Conservation (phyloP, 1,139 yeast genomes). For the Suhomyces chickasaworum region DNA sequence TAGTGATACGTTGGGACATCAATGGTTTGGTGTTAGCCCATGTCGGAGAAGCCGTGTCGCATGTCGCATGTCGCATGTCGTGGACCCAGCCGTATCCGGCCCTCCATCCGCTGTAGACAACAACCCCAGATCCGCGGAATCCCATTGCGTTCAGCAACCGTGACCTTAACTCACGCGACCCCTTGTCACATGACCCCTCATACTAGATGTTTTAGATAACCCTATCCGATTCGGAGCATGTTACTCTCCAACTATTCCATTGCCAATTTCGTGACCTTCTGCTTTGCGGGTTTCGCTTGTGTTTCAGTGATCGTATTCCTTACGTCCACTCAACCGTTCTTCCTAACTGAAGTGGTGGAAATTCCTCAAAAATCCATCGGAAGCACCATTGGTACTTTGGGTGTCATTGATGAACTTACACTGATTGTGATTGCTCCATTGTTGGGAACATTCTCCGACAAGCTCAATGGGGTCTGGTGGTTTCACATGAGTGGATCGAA, state of each 20-base stretch:
- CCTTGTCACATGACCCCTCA: neutral
- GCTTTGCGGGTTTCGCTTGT: conserved; percentile 47
- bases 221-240: conserved; percentile 1
- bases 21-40: too few species aligned
- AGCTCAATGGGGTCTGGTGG: conserved; percentile 28
- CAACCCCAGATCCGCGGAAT: neutral
- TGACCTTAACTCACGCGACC: too few species aligned
- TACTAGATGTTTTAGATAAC: conserved; percentile 8
- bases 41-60: too few species aligned
- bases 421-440: conserved; percentile 60
- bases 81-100: too few species aligned
- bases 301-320: conserved; percentile 67
- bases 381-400: conserved; percentile 58
- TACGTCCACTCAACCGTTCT: conserved; percentile 69
- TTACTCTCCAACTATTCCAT: conserved; percentile 14
- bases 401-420: conserved; percentile 63
- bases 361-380: conserved; percentile 49
- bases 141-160: neutral
- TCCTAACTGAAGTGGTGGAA: conserved; percentile 57
- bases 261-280: conserved; percentile 23
- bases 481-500: conserved; percentile 49
- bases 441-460: conserved; percentile 65
- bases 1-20: too few species aligned
- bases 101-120: too few species aligned
- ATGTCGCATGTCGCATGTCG: too few species aligned